Base-by-base conservation (phyloP, 768 basidiomycete genomes). In the Boletellus ananas region DNA sequence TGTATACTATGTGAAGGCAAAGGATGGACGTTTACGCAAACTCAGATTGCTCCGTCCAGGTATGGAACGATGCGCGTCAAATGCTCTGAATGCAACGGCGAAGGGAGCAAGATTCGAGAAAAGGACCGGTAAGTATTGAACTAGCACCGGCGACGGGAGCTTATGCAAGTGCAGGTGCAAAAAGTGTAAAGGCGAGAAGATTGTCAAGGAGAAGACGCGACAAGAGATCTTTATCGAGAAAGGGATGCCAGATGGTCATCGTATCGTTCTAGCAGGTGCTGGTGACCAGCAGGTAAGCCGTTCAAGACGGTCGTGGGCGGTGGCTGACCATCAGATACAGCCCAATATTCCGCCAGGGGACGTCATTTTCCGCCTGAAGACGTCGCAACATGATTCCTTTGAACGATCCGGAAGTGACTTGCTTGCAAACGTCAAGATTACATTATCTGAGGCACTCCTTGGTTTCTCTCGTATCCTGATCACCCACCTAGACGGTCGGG, bases 401-500 rank as follows among this genome's bases (percentile, higher is more conserved):
- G 86, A 89, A 59, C 84, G 91, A 34, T 84, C 85, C 11, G 87
- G 87, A 45, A 81, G 82, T 51, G 87, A 94, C 62, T 78, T 99
- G 29, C 74, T 89, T 34, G 83, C 90, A 3, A 83, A 79, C 29
- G 81, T 93, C 49, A 83, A 84, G 40, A 85, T 99, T 49, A 94
- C 92, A 1, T 75, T 98, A 25, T 94, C 94, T 10, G 95, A 99
- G 70, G 90, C 94, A 3, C 79, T 98, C 10, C 79, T 96, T 46
- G 95, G 95, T n/a, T 94, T 99, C 72, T 89, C 85, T 41, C 83
- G 95, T 23, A 85, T 97, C 54, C 71, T 96, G 20, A 73, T 99
- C 50, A 89, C 85, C 7, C 95, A 99, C 66, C 76, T 99, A 27
- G 95, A 99, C 62, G 94, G 94, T 10, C 82, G 93, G 13, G 93